Conservation (phyloP, 257 asterid genomes). For the Linaria vulgaris region DNA sequence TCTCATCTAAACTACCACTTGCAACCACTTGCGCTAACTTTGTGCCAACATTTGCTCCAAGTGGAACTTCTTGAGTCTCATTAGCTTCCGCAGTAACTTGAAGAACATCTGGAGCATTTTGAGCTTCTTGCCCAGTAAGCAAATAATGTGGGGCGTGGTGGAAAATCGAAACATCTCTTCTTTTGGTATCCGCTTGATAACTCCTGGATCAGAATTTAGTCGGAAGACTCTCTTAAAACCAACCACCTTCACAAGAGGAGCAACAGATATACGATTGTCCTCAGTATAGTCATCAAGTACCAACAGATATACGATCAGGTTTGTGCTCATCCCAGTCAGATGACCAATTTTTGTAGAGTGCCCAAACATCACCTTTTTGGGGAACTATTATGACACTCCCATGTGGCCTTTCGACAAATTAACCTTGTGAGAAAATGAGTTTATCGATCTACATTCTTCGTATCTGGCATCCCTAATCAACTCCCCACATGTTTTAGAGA, state of each 20-base stretch:
- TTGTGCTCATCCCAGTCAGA: slow-evolving; percentile 56
- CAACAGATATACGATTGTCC: slow-evolving; percentile 51
- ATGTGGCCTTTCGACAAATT: slow-evolving; percentile 53
- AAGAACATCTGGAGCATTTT: slow-evolving; percentile 58
- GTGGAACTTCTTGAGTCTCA: slow-evolving; percentile 15
- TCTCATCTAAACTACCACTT: slow-evolving; percentile 28
- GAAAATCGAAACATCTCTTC: slow-evolving; percentile 80
- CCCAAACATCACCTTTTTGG: slow-evolving; percentile 75
- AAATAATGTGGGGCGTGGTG: slow-evolving; percentile 60
- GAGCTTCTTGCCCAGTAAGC: slow-evolving; percentile 62
- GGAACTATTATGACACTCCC: slow-evolving; percentile 62
- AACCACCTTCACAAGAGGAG: slow-evolving; percentile 64
- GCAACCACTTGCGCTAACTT: slow-evolving; percentile 24
- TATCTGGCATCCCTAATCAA: slow-evolving; percentile 63
- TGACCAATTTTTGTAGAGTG: slow-evolving; percentile 68
- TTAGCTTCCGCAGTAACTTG: slow-evolving; percentile 40
- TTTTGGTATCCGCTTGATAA: slow-evolving; percentile 43
- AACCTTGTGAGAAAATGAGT: slow-evolving; percentile 70
- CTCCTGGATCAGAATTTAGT: slow-evolving; percentile 44
- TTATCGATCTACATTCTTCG: slow-evolving; percentile 47
- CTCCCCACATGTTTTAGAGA: slow-evolving; percentile 76
- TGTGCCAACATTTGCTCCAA: slow-evolving; percentile 24
- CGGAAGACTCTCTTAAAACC: slow-evolving; percentile 71
- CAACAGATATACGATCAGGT: slow-evolving; percentile 51
- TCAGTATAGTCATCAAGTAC: slow-evolving; percentile 59